Percentiles rank a stretch among this genome's conserved stretches.
These are phyloP conservation scores for Ceratocystis alfenasii DNA, from an alignment of 2,329 filamentous ascomycete genomes.

Conservation along the genomic window DNA sequence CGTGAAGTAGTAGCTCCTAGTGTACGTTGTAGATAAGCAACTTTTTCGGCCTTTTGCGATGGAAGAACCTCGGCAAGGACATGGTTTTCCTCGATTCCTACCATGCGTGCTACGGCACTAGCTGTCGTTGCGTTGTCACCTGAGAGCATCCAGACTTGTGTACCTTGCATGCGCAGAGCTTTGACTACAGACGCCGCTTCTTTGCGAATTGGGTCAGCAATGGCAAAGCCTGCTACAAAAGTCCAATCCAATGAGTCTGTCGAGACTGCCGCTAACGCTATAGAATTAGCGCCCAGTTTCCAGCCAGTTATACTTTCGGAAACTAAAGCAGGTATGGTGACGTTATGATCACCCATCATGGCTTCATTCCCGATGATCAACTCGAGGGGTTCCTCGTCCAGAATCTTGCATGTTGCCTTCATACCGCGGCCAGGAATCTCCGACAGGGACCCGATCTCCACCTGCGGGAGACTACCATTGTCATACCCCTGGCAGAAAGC, in stretches of 20 bases:
- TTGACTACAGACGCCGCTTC: slow-evolving; percentile 56
- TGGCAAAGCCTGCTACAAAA: slow-evolving; percentile 56
- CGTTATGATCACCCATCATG: slow-evolving; percentile 45
- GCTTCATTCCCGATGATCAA: slow-evolving; percentile 62
- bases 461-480: slow-evolving; percentile 24
- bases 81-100: slow-evolving; percentile 62
- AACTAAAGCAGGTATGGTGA: slow-evolving; percentile 32
- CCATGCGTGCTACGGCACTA: slow-evolving; percentile 58
- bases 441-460: slow-evolving; percentile 37
- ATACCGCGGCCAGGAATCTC: slow-evolving; percentile 64
- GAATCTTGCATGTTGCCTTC: slow-evolving; percentile 35
- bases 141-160: slow-evolving; percentile 82
- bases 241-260: slow-evolving; percentile 30
- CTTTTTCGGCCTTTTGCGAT: slow-evolving; percentile 64
- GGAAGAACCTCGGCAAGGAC: slow-evolving; percentile 83
- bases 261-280: slow-evolving; percentile 46
- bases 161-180: slow-evolving; percentile 51
- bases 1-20: slow-evolving; percentile 30
- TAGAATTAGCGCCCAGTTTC: slow-evolving; percentile 52
- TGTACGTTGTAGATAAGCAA: slow-evolving; percentile 49
- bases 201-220: slow-evolving; percentile 68
- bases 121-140: slow-evolving; percentile 85
- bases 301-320: slow-evolving; percentile 38
- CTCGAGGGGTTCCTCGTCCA: slow-evolving; percentile 29
- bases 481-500: slow-evolving; percentile 41